phyloP scores from a whole-genome alignment of 495 filamentous ascomycete species.

The Lasiosphaeria ovina region DNA sequence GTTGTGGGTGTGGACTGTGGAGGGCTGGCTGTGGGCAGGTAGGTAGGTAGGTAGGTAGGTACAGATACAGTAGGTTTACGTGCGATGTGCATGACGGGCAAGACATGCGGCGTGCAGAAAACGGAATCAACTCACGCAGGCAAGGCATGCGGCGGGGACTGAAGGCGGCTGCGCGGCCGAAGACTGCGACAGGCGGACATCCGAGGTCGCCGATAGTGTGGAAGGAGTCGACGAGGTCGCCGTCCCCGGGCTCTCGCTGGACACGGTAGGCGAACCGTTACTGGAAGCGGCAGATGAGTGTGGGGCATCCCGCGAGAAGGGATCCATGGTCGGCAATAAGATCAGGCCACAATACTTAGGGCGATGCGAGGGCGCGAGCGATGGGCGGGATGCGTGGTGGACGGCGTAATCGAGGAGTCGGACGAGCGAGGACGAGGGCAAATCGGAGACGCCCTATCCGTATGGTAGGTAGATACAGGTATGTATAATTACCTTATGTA shows the following conservation, averaged over 20 bases:
- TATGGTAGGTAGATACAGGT: no score
- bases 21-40: no score
- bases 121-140: constrained; percentile 42
- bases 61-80: no score
- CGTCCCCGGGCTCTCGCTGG: constrained; percentile 32
- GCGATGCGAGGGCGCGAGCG: constrained; percentile 12
- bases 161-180: constrained; percentile 31
- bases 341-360: constrained; percentile 5
- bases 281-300: constrained; percentile 29
- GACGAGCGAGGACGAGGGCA: neutral
- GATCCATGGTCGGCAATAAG: constrained; percentile 34
- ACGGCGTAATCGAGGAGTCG: constrained; percentile 5
- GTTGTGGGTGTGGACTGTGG: no score
- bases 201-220: constrained; percentile 32
- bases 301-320: constrained; percentile 34
- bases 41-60: no score
- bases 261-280: constrained; percentile 32
- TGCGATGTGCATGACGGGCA: no score
- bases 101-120: constrained; percentile 2
- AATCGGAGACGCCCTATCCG: neutral
- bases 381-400: constrained; percentile 6
- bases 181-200: constrained; percentile 29
- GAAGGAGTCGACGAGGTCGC: constrained; percentile 28
- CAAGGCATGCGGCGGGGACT: constrained; percentile 48
- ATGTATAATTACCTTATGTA: no score